These are phyloP conservation scores for Aspergillus biplanus DNA, from an alignment of 495 filamentous ascomycete genomes.

Conservation along the genomic window DNA sequence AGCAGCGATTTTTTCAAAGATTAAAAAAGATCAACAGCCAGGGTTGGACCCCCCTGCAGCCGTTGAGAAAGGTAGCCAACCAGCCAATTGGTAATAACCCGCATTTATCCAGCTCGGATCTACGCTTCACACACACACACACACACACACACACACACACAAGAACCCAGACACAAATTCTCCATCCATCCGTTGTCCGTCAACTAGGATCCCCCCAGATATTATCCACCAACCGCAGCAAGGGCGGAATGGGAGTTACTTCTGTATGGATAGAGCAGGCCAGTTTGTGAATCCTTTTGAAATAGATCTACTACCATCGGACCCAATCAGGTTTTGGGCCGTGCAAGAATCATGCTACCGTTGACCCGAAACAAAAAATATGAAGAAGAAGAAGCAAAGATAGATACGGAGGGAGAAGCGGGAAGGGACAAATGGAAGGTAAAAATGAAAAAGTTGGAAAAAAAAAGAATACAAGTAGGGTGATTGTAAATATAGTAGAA, in stretches of 20 bases:
- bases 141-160: background rate
- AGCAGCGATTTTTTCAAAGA: no score
- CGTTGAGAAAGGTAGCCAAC: background rate
- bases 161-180: background rate
- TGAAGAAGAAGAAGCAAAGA: background rate
- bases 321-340: background rate
- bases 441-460: constrained; percentile 23
- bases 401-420: background rate
- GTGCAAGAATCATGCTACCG: background rate
- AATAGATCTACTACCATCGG: background rate
- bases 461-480: constrained; percentile 21
- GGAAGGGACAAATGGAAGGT: constrained; percentile 12
- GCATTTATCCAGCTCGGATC: background rate
- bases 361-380: background rate
- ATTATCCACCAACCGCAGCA: background rate
- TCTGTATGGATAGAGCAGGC: background rate
- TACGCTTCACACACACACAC: no score
- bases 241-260: background rate
- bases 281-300: background rate
- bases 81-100: background rate
- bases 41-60: background rate
- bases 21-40: no score
- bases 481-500: constrained; percentile 2
- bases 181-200: background rate
- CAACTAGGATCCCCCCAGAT: background rate